Conservation (phyloP, 2,329 filamentous ascomycete species). For the Aspergillus persii region DNA sequence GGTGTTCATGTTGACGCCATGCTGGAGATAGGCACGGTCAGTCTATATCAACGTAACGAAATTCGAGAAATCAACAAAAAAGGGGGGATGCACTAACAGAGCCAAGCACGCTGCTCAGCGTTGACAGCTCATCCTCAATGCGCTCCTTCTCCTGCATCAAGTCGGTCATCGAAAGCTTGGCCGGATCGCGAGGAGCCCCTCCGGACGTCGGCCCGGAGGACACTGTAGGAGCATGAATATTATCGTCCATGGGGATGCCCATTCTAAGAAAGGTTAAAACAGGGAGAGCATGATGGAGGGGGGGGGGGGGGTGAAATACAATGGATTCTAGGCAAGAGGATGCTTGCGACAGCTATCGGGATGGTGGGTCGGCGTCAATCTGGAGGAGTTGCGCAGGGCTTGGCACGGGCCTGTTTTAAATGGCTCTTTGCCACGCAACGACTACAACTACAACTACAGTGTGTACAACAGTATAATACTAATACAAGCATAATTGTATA, state of each 20-base stretch:
- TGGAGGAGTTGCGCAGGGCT: conserved; percentile 2
- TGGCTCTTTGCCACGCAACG: not conserved
- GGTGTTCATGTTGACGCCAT: conserved; percentile 91
- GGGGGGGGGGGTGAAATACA: conserved; percentile 6
- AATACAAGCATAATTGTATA: too few relatives aligned
- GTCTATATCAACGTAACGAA: not conserved
- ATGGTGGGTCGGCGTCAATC: conserved; percentile 4
- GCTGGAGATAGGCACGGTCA: conserved; percentile 52
- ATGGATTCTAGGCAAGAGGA: conserved; percentile 3
- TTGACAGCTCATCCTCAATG: conserved; percentile 81
- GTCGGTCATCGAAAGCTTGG: conserved; percentile 70
- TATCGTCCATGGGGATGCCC: conserved; percentile 60
- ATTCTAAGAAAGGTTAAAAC: conserved; percentile 32
- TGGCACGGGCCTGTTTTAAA: not conserved
- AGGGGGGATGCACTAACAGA: conserved; percentile 58
- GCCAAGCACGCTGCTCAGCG: conserved; percentile 80
- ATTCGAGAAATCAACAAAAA: not conserved
- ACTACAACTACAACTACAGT: too few relatives aligned
- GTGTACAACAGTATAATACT: too few relatives aligned
- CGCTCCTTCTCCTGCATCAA: conserved; percentile 81
- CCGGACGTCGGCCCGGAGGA: conserved; percentile 73
- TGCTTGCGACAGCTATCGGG: conserved; percentile 6
- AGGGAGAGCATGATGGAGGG: not conserved
- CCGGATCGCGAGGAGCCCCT: conserved; percentile 56
- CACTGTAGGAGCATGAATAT: conserved; percentile 68